Base-by-base conservation (phyloP, 2,329 filamentous ascomycete genomes). In the Aspergillus sp. region DNA sequence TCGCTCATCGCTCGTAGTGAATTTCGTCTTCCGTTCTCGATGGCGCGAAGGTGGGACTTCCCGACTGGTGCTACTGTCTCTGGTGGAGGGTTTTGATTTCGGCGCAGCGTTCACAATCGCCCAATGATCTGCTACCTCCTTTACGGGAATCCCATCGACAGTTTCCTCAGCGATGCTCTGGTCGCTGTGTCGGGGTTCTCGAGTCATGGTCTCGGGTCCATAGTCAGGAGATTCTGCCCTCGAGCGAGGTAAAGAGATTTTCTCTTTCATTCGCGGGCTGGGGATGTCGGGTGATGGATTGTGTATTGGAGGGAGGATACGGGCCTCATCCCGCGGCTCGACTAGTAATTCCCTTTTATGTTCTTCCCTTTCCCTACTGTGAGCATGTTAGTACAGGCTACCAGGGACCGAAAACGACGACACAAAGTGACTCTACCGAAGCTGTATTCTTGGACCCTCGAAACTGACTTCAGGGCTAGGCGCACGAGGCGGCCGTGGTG, bases 81-180 rank as follows among this genome's bases (percentile, higher is more conserved):
- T 88, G 49, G 83, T 82, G n/a, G 94, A 87, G 38, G 87, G 83
- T 73, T 89, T 87, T 0, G 89, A 93, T 53, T 90, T 90, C 0
- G 90, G 88, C 1, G 89, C 90, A 36, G 95, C 87, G 71, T 95
- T 90, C 34, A 96, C 81, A 57, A 95, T 88, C 49, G 84, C 81
- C 89, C 91, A 95, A 64, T 84, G 88, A 58, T 83, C 85, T 25
- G 36, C 50, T 32, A 88, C 91, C 16, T 84, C 44, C 81, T 70
- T 87, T 86, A 61, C 81, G 83, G 25, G 9, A 11, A 83, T 82
- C 64, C 85, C 83, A 42, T 72, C 69, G 9, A 78, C 74, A 49
- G 82, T 71, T 32, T 81, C 77, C 45, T 74, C 73, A 47, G 81
- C 76, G 13, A 23, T 41, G 29, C 58, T 48, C 4, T 25, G 50